Evolutionary conservation across 441 rosid species (phyloP), one percentile per base, ranked within the genome.

Genomic region (Gossypium schwendimanii): DNA sequence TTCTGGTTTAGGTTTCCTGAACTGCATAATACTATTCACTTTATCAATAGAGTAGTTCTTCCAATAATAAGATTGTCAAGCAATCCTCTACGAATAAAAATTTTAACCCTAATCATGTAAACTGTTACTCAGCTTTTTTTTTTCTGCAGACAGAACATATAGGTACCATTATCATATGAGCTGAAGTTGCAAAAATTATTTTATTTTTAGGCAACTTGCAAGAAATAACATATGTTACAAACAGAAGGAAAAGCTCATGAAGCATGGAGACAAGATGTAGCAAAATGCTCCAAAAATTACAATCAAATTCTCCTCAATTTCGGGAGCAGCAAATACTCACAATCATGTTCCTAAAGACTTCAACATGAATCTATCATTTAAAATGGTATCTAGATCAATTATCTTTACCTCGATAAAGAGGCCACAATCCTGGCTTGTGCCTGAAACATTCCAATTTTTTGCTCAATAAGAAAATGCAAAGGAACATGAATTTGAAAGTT

Each of bases 381-480:
- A 66, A 45, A 44, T 10, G 31, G 54, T 63, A 31, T 50, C 41
- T 36, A 15, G 11, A 44, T 31, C 24, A 66, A 63, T 54, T 36
- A 60, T n/a, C 18, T 64, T 78, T 89, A 92, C 98, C 99, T 89
- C 99, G 94, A 86, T 95, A 95, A 59, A 95, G 81, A 60, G 99
- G 99, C 99, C 99, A 95, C 78, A 95, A 72, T 73, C 87, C 89
- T 8, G 88, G 96, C 61, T 84, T 90, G 82, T 78, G 45, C 89
- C 99, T 92, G 81, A 83, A 84, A 77, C 64, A 84, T 18, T 47
- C 47, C 72, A 77, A 67, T 10, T 69, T 20, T 72, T 39, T 2
- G 6, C 20, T 14, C 15, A 71, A 58, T 78, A 49, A 79, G 73
- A 28, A 7, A 73, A 61, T 71, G 62, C 72, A 73, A 17, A 11